Base-by-base conservation (phyloP, 177 flowering plant genomes). In the Vitis hybrid region DNA sequence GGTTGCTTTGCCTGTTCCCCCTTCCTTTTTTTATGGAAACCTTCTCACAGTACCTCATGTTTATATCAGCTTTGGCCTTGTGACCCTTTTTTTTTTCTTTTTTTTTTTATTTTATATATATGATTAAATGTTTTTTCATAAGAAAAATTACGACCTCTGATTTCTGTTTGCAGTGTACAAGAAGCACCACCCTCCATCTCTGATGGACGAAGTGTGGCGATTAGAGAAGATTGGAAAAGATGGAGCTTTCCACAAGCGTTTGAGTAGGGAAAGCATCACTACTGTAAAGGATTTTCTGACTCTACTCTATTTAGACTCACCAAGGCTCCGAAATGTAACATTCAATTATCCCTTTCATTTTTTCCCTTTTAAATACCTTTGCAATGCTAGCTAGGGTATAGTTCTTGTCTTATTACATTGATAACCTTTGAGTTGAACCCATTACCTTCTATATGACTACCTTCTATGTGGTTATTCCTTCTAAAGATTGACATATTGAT, bases 221-320 rank as follows among this genome's bases (percentile, higher is more conserved):
- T 78, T 96, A 57, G 98, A 94, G 71, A 96, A 96, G 81, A 96
- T 96, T 72, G 97, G 95, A 26, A 96, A 96, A 84, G 99, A 89
- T 60, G 99, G 99, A 70, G 99, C 97, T 72, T 94, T 92, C 64
- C 98, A 96, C 74, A 92, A 84, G 77, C 94, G 97, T 21, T 75
- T 96, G 80, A 81, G 65, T 73, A 78, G 74, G 63, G 97, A 88
- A 77, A 87, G 79, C 69, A 86, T 96, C 75, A 68, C 66, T 10
- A 84, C 95, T 11, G 98, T 96, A 70, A 85, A 88, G 77, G 98
- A 96, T 76, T 96, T 96, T 79, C 80, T 96, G 65, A 88, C 76
- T 1, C 60, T 85, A 8, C 86, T 88, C 67, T 67, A 26, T 64
- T 10, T 89, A 14, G 89, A 96, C 51, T 72, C 95, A 59, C 62